Base-by-base conservation (phyloP, 129 eudicot genomes). In the Saussurea involucrata region DNA sequence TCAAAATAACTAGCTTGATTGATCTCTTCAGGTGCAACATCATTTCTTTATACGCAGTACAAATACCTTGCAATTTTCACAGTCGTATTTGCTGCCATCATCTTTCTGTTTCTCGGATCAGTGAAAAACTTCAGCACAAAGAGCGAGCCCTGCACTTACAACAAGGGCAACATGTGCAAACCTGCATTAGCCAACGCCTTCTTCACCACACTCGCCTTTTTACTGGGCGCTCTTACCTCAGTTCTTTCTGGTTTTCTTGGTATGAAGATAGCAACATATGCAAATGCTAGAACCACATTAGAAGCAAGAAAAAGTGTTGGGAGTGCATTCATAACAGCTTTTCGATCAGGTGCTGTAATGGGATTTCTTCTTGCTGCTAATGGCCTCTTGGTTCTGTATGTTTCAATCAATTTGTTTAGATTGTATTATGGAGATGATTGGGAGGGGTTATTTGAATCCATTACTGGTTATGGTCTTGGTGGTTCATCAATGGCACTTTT, bases 381-480 rank as follows among this genome's bases (percentile, higher is more conserved):
- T 73, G 90, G 90, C 29, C 90, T 86, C 17, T 55, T 86, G 74
- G 85, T 86, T 25, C 83, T 86, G 0, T 86, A 79, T 73, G 55
- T 86, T 33, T 71, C 83, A 2, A 83, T 86, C 32, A 86, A 86
- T 68, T 32, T 83, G 10, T 86, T 86, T 53, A 86, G 68, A 66
- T 31, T 79, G 71, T 86, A 86, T 40, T 86, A 86, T 36, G 87
- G 85, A 49, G 87, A 86, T 68, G 90, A 86, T 18, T 86, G 90
- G 90, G 87, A 86, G 36, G 90, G 90, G 44, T 80, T 86, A 6
- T 86, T 76, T 80, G 90, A 86, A 68, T 83, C 90, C 13, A 86
- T 86, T 34, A 86, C 90, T 67, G 90, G 90, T 66, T 86, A 86
- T 80, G 90, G 90, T 66, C 88, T 84, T 40, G 88, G 88, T n/a